Percentiles rank a stretch among this genome's conserved stretches.
Evolutionary conservation across 208 protist species (phyloP).

Genomic region (Trypanosoma conorhini): DNA sequence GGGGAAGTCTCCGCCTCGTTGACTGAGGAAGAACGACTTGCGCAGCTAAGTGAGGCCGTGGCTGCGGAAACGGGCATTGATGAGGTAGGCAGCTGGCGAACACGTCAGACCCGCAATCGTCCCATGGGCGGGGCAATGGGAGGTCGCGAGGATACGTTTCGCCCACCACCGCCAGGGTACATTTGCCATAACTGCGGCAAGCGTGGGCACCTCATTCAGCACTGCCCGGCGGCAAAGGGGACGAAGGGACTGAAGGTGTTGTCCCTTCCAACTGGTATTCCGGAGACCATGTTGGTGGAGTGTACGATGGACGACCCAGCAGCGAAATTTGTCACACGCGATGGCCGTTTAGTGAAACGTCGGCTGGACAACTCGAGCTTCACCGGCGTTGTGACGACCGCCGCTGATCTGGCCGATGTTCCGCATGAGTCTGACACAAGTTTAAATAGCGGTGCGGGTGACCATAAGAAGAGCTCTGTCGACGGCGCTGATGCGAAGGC

Average conservation of each 20-base stretch:
- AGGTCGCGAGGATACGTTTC: constrained; percentile 50
- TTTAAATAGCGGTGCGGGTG: constrained; percentile 5
- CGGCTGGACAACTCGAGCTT: constrained; percentile 68
- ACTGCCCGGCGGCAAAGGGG: constrained; percentile 72
- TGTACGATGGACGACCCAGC: constrained; percentile 88
- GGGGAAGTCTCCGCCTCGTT: constrained; percentile 19
- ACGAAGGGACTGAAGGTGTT: constrained; percentile 56
- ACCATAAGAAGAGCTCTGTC: background rate
- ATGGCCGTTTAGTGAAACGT: constrained; percentile 78
- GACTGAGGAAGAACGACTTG: constrained; percentile 85
- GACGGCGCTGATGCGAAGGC: background rate
- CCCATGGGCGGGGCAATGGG: constrained; percentile 17
- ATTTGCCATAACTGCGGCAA: constrained; percentile 92
- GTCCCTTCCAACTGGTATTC: constrained; percentile 81
- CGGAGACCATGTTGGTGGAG: constrained; percentile 85
- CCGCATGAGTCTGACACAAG: background rate
- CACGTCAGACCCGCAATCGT: constrained; percentile 20
- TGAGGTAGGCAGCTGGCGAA: constrained; percentile 36
- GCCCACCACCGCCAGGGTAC: constrained; percentile 69
- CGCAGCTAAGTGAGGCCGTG: constrained; percentile 70
- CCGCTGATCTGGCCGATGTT: background rate
- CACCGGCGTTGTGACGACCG: constrained; percentile 31
- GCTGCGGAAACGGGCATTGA: constrained; percentile 79
- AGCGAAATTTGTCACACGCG: constrained; percentile 86
- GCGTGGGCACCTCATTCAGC: constrained; percentile 79